Conservation (phyloP, 495 filamentous ascomycete species). For the Tuber calosporum region DNA sequence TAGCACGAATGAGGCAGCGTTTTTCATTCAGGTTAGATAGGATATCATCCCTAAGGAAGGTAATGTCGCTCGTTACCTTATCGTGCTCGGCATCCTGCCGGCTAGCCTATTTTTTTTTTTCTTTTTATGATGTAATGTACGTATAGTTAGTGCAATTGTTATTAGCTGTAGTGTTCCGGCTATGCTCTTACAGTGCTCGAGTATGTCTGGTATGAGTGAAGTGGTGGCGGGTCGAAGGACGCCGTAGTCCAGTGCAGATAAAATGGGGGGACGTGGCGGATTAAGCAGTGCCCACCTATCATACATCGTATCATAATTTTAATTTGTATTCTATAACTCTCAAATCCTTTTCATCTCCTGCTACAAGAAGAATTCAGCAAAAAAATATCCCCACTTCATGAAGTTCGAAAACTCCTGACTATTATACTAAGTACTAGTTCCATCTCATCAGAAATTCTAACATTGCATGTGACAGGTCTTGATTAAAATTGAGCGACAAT, state of each 20-base stretch:
- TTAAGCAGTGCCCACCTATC: background rate
- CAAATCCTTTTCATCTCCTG: no score
- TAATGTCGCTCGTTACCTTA: background rate
- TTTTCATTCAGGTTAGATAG: background rate
- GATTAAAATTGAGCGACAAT: no score
- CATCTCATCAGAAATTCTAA: no score
- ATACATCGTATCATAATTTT: no score
- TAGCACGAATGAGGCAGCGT: background rate
- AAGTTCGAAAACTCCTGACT: no score
- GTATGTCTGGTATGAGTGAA: background rate
- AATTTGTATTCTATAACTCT: no score
- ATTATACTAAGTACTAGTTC: no score
- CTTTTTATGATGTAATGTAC: background rate
- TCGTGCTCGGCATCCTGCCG: background rate
- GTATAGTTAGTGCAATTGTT: background rate
- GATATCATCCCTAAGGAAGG: background rate
- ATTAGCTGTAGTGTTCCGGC: background rate
- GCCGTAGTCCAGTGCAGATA: background rate
- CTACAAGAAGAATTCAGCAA: no score
- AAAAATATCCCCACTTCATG: no score
- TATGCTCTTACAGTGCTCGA: background rate
- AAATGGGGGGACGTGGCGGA: background rate
- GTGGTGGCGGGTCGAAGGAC: background rate
- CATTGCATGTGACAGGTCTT: no score
- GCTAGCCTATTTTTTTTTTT: background rate